phyloP scores from a whole-genome alignment of 305 asterid genomes.

The Galium porrigens region DNA sequence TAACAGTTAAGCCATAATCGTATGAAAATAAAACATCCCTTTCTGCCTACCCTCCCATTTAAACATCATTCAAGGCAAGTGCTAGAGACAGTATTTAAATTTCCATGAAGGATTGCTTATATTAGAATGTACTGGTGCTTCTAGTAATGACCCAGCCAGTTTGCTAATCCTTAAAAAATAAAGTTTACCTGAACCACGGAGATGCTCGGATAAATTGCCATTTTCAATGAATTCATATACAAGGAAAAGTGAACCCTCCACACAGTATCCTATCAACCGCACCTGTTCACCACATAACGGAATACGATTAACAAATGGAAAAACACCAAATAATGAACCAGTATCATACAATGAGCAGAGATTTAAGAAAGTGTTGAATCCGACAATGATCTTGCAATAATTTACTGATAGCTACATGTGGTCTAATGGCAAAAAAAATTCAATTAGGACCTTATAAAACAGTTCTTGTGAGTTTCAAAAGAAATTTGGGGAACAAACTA shows the following conservation, averaged over 20 bases:
- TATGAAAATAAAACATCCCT: neutral
- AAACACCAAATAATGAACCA: neutral
- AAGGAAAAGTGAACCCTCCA: constrained; percentile 88
- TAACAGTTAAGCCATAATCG: neutral
- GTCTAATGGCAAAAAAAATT: neutral
- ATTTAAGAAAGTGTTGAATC: neutral
- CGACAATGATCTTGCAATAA: neutral
- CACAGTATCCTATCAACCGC: constrained; percentile 87
- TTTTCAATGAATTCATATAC: constrained; percentile 80
- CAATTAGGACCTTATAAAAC: neutral
- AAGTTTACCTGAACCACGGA: constrained; percentile 56
- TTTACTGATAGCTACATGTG: neutral
- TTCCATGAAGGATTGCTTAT: neutral
- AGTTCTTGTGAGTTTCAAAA: neutral
- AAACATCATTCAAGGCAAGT: neutral
- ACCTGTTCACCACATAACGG: constrained; percentile 40
- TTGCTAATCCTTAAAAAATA: neutral
- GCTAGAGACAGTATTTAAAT: neutral
- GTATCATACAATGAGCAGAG: constrained; percentile 1
- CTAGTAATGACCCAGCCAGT: neutral
- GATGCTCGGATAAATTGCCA: constrained; percentile 81
- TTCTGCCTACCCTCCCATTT: neutral
- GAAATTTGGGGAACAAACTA: neutral
- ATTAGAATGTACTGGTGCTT: neutral
- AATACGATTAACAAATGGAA: constrained; percentile 13